These are phyloP conservation scores for Amanita exitialis DNA, from an alignment of 768 basidiomycete genomes.

Conservation along the genomic window DNA sequence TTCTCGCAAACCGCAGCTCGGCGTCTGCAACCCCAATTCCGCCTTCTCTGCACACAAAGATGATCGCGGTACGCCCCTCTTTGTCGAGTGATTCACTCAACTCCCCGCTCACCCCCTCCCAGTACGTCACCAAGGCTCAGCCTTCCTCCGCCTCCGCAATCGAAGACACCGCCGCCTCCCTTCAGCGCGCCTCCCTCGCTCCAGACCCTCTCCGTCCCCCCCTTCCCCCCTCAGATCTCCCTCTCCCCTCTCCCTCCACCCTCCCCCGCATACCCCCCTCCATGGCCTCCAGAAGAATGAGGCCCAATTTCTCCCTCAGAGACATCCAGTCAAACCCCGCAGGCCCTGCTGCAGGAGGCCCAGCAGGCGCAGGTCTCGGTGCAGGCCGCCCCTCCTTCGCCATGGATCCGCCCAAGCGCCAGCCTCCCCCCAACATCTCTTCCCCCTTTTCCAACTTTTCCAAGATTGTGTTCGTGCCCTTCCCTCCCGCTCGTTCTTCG, in stretches of 20 bases:
- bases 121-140: slow-evolving; percentile 12
- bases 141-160: slow-evolving; percentile 13
- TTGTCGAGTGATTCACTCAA: slow-evolving; percentile 1
- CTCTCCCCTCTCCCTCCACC: slow-evolving; percentile 2
- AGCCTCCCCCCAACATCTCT: slow-evolving; percentile 34
- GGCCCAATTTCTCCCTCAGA: slow-evolving; percentile 50
- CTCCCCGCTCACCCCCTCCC: not conserved
- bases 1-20: slow-evolving; percentile 29
- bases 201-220: slow-evolving; percentile 6
- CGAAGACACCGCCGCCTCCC: slow-evolving; percentile 29
- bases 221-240: slow-evolving; percentile 16
- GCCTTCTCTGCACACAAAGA: slow-evolving; percentile 83
- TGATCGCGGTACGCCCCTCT: slow-evolving; percentile 60
- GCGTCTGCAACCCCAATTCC: slow-evolving; percentile 46
- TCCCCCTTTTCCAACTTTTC: slow-evolving; percentile 90
- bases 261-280: slow-evolving; percentile 17
- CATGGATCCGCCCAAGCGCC: slow-evolving; percentile 24
- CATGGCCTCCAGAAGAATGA: slow-evolving; percentile 35
- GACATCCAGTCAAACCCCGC: slow-evolving; percentile 43
- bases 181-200: slow-evolving; percentile 25
- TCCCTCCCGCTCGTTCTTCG: slow-evolving; percentile 4
- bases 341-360: slow-evolving; percentile 34
- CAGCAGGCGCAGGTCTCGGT: slow-evolving; percentile 60
- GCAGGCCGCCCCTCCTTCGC: slow-evolving; percentile 49
- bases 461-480: slow-evolving; percentile 75